phyloP scores from a whole-genome alignment of 805 yeast genomes.

The Pichia membranifaciens region DNA sequence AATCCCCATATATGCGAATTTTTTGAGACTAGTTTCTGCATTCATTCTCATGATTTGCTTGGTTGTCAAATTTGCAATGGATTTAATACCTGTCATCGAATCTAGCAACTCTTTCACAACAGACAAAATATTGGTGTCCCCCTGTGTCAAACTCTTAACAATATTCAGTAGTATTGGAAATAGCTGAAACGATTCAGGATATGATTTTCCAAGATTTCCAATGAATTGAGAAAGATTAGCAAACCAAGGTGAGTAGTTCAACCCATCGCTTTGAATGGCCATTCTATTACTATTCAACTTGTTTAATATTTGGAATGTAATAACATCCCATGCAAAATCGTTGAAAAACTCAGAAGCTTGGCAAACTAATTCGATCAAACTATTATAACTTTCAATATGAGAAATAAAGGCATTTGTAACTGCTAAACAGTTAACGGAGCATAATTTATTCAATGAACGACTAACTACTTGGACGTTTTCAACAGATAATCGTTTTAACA shows the following conservation, averaged over 20 bases:
- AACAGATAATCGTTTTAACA: constrained; percentile 73
- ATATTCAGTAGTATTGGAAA: constrained; percentile 55
- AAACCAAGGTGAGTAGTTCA: constrained; percentile 78
- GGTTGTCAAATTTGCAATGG: constrained; percentile 58
- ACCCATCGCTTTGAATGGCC: constrained; percentile 68
- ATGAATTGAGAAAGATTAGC: constrained; percentile 75
- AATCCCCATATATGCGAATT: constrained; percentile 50
- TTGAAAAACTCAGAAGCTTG: constrained; percentile 73
- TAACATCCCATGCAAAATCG: constrained; percentile 76
- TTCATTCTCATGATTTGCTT: constrained; percentile 61
- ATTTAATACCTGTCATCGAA: constrained; percentile 75
- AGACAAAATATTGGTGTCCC: constrained; percentile 54
- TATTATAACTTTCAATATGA: constrained; percentile 89
- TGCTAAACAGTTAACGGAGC: constrained; percentile 74
- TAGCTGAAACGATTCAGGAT: constrained; percentile 51
- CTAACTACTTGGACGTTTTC: constrained; percentile 71
- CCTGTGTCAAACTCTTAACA: constrained; percentile 55
- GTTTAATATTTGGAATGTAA: constrained; percentile 66
- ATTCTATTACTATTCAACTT: constrained; percentile 66
- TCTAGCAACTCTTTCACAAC: constrained; percentile 61
- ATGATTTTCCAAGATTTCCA: constrained; percentile 58
- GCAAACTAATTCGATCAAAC: constrained; percentile 71
- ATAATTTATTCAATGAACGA: constrained; percentile 63
- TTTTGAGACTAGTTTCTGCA: constrained; percentile 54
- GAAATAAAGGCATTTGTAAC: constrained; percentile 63